Conservation (phyloP, 345 rosid species). For the Ceriops tagal region DNA sequence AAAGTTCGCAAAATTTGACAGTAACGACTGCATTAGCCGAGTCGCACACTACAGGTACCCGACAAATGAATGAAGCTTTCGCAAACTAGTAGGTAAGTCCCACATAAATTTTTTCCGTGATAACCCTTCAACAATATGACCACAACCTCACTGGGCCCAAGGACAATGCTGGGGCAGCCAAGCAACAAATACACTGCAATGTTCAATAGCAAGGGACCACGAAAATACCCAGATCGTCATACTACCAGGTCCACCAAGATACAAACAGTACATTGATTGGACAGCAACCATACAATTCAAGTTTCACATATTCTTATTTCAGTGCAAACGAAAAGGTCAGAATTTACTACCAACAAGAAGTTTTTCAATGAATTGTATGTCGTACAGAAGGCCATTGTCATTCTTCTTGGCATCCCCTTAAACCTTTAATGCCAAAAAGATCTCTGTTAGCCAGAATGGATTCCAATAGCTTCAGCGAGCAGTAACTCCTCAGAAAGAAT, state of each 20-base stretch:
- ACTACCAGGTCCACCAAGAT: not conserved
- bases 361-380: constrained; percentile 15
- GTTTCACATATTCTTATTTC: constrained; percentile 21
- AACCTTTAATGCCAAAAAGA: constrained; percentile 18
- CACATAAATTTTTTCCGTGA: too few species aligned
- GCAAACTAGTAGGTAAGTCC: too few species aligned
- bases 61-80: too few species aligned
- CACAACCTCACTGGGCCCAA: too few species aligned
- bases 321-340: constrained; percentile 31
- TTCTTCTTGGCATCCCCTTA: constrained; percentile 18
- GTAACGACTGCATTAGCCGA: too few species aligned
- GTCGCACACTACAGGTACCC: too few species aligned
- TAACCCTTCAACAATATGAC: too few species aligned
- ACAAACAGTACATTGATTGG: constrained; percentile 7
- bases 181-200: not conserved
- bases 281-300: constrained; percentile 15
- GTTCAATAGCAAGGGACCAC: not conserved
- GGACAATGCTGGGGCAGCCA: not conserved
- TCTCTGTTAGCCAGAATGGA: constrained; percentile 11
- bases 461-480: constrained; percentile 13
- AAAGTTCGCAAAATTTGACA: too few species aligned
- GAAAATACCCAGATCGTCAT: not conserved
- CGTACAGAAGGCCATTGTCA: constrained; percentile 16
- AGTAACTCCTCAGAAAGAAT: constrained; percentile 22
- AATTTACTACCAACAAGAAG: constrained; percentile 12